These are phyloP conservation scores for Coniochaeta sp. DNA, from an alignment of 2,329 filamentous ascomycete species.

Conservation along the genomic window DNA sequence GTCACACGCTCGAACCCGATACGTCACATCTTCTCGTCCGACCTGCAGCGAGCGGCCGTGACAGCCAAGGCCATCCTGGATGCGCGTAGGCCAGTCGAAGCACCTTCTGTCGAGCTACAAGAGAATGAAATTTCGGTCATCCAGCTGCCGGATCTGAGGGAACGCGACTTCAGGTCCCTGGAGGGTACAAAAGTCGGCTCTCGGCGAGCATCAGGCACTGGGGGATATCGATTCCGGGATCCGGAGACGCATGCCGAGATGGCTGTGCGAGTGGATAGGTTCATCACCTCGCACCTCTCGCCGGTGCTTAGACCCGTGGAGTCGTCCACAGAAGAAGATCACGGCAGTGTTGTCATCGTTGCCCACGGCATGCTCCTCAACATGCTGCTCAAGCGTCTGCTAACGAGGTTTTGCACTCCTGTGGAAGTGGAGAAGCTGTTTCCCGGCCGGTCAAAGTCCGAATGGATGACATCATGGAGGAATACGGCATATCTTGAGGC, in stretches of 20 bases:
- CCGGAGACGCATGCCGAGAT: slow-evolving; percentile 65
- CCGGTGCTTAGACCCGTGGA: slow-evolving; percentile 40
- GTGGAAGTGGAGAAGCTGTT: slow-evolving; percentile 13
- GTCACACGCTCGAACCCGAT: slow-evolving; percentile 26
- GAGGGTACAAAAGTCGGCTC: slow-evolving; percentile 56
- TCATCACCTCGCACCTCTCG: slow-evolving; percentile 58
- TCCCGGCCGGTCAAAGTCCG: slow-evolving; percentile 12
- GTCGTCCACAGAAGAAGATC: slow-evolving; percentile 7
- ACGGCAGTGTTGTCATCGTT: slow-evolving; percentile 56
- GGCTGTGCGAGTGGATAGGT: slow-evolving; percentile 54
- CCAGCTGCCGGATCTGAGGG: slow-evolving; percentile 48
- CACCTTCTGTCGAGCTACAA: background rate
- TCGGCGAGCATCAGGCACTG: slow-evolving; percentile 19
- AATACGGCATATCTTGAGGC: slow-evolving; percentile 44
- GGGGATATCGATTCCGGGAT: slow-evolving; percentile 31
- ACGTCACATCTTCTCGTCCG: slow-evolving; percentile 68
- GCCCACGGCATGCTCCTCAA: slow-evolving; percentile 79
- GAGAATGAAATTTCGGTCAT: slow-evolving; percentile 23
- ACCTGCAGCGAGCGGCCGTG: slow-evolving; percentile 64
- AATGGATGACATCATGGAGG: slow-evolving; percentile 34
- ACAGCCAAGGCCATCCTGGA: slow-evolving; percentile 63
- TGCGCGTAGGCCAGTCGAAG: slow-evolving; percentile 22
- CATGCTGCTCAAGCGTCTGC: slow-evolving; percentile 57
- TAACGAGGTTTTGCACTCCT: slow-evolving; percentile 40
- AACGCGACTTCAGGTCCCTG: slow-evolving; percentile 67